phyloP scores from a whole-genome alignment of 495 filamentous ascomycete genomes.

The Ramalina peruviana region DNA sequence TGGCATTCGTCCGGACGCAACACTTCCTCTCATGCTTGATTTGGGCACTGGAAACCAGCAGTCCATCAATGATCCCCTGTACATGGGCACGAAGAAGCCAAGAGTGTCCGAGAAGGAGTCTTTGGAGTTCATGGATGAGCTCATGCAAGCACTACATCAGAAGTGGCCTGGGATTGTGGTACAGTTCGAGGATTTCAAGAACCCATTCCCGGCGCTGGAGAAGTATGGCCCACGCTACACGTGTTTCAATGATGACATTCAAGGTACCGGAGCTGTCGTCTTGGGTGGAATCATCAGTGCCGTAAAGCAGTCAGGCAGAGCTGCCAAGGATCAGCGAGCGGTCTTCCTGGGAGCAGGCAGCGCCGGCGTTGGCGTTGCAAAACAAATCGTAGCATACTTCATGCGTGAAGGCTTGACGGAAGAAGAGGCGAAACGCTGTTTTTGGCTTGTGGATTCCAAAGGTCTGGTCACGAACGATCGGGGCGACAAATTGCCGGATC shows the following conservation, averaged over 20 bases:
- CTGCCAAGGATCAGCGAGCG: conserved; percentile 78
- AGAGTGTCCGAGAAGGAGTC: conserved; percentile 72
- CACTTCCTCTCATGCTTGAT: conserved; percentile 83
- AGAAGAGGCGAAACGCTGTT: conserved; percentile 74
- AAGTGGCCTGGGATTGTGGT: conserved; percentile 87
- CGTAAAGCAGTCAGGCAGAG: conserved; percentile 74
- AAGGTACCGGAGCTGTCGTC: conserved; percentile 94
- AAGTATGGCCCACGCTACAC: conserved; percentile 77
- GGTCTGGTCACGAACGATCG: conserved; percentile 89
- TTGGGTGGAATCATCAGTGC: conserved; percentile 90
- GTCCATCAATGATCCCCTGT: conserved; percentile 81
- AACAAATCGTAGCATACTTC: conserved; percentile 93
- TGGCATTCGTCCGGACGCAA: conserved; percentile 78
- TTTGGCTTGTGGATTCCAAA: conserved; percentile 96
- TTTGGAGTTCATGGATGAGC: conserved; percentile 88
- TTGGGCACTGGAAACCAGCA: conserved; percentile 82
- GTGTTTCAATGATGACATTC: conserved; percentile 98
- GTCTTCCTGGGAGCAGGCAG: conserved; percentile 95
- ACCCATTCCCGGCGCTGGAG: conserved; percentile 86
- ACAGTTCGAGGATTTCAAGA: conserved; percentile 98
- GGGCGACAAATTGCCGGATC: conserved; percentile 84
- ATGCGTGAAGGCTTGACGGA: conserved; percentile 87
- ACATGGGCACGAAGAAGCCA: conserved; percentile 75
- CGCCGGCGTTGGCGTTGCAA: conserved; percentile 91
- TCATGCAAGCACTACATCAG: conserved; percentile 84